Base-by-base conservation (phyloP, 495 filamentous ascomycete species). In the Lentithecium fluviatile region DNA sequence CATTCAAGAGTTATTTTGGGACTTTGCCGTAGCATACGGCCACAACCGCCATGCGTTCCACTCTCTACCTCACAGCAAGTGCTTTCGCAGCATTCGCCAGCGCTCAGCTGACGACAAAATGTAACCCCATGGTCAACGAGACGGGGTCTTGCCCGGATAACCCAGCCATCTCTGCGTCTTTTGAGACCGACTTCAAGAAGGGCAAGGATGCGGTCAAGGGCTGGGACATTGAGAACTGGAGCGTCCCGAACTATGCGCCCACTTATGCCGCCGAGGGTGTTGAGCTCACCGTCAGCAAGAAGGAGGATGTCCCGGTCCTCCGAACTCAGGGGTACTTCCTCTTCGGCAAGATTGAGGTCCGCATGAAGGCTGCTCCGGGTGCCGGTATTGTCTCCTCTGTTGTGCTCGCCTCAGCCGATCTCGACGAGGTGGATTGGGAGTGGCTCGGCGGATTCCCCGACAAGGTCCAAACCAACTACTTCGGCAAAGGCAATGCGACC, bases 381-480 rank as follows among this genome's bases (percentile, higher is more conserved):
- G 76, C 74, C 15, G 91, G 91, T 60, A 84, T 96, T 59, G 84
- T 95, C 70, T 91, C 87, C 74, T 90, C 86, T 56, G 83, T 91
- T 52, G 89, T 95, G 40, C 78, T 93, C 66, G 82, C 90, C 66
- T 91, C 88, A 32, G 91, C 95, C 64, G 85, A 88, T 64, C 78
- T 95, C 19, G 91, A 96, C 69, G 91, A 96, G 70, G 87, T 96
- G 56, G 91, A 95, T 72, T 93, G 87, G 86, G 91, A 71, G 38
- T 68, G 62, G 49, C 59, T 68, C 48, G 69, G 89, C 46, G 83
- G 80, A 26, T 83, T 89, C 65, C 70, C 74, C 42, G 77, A 75
- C 45, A 69, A 79, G 23, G 88, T 83, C 15, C 83, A 88, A 66
- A 91, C 79, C 76, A 95, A 95, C 75, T 95, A 90, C 69, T 96